A percentile compares a stretch with the other conserved stretches of the same genome.
Conservation (phyloP, 495 filamentous ascomycete genomes). For the Penicillium salamii region DNA sequence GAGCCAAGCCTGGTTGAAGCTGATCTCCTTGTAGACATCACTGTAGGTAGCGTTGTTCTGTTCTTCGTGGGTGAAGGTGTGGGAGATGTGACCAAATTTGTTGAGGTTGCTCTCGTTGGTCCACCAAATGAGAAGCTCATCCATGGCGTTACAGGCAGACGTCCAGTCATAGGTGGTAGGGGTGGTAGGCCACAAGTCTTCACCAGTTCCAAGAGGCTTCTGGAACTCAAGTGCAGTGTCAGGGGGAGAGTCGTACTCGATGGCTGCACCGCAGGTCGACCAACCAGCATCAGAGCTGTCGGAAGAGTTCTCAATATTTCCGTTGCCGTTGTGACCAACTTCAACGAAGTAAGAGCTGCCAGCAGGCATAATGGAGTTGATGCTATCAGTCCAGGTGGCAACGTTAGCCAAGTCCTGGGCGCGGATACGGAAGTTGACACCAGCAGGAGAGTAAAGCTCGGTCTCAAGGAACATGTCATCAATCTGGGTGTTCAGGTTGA, state of each 20-base stretch:
- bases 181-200: slow-evolving; percentile 50
- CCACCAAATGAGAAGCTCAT: slow-evolving; percentile 52
- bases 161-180: slow-evolving; percentile 49
- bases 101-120: slow-evolving; percentile 43
- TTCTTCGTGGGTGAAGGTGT: slow-evolving; percentile 62
- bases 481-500: slow-evolving; percentile 59
- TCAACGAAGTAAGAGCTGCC: slow-evolving; percentile 57
- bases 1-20: slow-evolving; percentile 60
- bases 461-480: slow-evolving; percentile 62
- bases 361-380: slow-evolving; percentile 52
- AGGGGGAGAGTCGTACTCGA: slow-evolving; percentile 34
- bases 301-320: slow-evolving; percentile 51
- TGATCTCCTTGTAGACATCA: slow-evolving; percentile 55
- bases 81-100: slow-evolving; percentile 54
- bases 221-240: slow-evolving; percentile 53
- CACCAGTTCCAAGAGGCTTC: slow-evolving; percentile 57
- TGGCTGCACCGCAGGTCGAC: slow-evolving; percentile 31
- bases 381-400: slow-evolving; percentile 43
- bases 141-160: slow-evolving; percentile 43
- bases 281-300: slow-evolving; percentile 29
- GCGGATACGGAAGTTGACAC: slow-evolving; percentile 48
- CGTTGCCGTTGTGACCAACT: slow-evolving; percentile 61
- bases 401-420: slow-evolving; percentile 49
- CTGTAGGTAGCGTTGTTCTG: slow-evolving; percentile 59
- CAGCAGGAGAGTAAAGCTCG: slow-evolving; percentile 49